Conservation (phyloP, 2,329 filamentous ascomycete species). For the Plectosphaerella cucumerina region DNA sequence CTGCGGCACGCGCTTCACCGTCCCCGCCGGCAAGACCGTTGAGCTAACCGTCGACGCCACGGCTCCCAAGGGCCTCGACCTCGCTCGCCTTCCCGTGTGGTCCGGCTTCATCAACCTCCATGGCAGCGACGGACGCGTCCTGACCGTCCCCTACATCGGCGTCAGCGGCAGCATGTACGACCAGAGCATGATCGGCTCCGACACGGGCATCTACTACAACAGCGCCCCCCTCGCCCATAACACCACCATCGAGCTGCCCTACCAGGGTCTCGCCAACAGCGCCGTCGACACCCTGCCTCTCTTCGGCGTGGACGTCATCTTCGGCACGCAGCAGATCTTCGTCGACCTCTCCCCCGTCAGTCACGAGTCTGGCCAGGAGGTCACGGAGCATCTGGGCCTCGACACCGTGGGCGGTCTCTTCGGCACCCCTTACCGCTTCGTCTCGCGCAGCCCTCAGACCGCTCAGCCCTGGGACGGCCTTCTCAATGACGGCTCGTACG, state of each 20-base stretch:
- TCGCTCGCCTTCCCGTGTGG: conserved; percentile 33
- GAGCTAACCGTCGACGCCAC: conserved; percentile 41
- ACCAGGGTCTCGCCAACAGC: conserved; percentile 28
- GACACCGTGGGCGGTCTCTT: conserved; percentile 37
- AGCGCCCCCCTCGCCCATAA: conserved; percentile 23
- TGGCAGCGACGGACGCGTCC: conserved; percentile 29
- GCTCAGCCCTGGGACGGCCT: conserved; percentile 37
- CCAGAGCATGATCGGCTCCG: conserved; percentile 28
- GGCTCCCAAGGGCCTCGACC: conserved; percentile 30
- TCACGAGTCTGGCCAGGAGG: conserved; percentile 20
- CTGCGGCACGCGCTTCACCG: conserved; percentile 33
- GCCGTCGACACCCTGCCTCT: conserved; percentile 29
- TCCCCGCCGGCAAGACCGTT: conserved; percentile 36
- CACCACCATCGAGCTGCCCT: conserved; percentile 36
- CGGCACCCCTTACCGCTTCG: conserved; percentile 30
- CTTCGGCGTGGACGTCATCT: conserved; percentile 34
- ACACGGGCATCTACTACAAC: conserved; percentile 31
- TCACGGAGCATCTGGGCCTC: conserved; percentile 29
- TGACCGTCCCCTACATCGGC: conserved; percentile 37
- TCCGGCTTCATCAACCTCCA: conserved; percentile 37
- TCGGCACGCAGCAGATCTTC: conserved; percentile 40
- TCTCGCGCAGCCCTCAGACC: conserved; percentile 23
- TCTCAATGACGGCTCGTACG: conserved; percentile 41
- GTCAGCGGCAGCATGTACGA: conserved; percentile 30
- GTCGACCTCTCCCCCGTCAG: conserved; percentile 39